Conservation (phyloP, 306 rosid species). For the Heteromeles arbutifolia region DNA sequence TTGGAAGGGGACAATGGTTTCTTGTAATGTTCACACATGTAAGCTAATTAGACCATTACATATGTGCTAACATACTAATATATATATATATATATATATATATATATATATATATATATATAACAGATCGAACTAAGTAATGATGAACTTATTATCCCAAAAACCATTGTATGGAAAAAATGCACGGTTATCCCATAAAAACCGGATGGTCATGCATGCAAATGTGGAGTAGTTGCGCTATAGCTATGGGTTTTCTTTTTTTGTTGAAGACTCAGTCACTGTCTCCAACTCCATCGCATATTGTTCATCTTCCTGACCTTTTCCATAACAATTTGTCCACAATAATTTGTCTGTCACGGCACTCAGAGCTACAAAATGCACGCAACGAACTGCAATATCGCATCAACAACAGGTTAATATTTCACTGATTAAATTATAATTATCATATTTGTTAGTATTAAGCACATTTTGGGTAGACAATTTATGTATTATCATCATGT, state of each 20-base stretch:
- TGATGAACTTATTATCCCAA: background rate
- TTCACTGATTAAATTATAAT: background rate
- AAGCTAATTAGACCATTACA: background rate
- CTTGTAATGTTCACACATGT: background rate
- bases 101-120: no score
- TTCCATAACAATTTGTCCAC: background rate
- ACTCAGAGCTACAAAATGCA: conserved; percentile 9
- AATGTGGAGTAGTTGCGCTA: background rate
- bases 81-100: background rate
- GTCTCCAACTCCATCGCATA: background rate
- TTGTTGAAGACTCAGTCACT: background rate
- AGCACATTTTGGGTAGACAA: background rate
- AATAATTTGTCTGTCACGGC: background rate
- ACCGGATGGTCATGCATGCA: background rate
- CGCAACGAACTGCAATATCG: background rate
- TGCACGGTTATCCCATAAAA: background rate
- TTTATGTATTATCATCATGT: background rate
- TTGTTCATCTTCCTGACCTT: background rate
- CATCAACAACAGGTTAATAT: background rate
- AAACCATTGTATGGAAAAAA: background rate
- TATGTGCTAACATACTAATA: background rate
- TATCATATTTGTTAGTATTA: background rate
- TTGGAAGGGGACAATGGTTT: background rate
- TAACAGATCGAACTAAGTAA: background rate
- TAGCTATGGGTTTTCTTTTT: background rate